A percentile compares a stretch with the other conserved stretches of the same genome.
These are phyloP conservation scores for Diospyros kaki DNA, from an alignment of 148 eudicot genomes.

Conservation along the genomic window DNA sequence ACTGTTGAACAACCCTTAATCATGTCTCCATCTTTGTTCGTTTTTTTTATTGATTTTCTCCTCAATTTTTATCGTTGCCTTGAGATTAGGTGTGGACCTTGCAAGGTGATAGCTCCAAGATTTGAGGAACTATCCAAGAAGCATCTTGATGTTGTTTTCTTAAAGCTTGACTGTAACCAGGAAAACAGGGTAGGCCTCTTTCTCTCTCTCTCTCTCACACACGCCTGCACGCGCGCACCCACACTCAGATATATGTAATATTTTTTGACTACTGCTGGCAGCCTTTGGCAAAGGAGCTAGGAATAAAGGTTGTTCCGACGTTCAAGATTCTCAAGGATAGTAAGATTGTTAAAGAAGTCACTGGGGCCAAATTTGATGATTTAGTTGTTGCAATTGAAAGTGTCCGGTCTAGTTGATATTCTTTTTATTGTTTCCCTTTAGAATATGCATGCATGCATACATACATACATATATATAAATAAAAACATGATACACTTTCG, in stretches of 20 bases:
- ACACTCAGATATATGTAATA: neutral
- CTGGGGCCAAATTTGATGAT: constrained; percentile 78
- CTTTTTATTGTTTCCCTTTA: constrained; percentile 1
- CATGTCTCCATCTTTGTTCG: neutral
- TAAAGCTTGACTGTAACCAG: constrained; percentile 90
- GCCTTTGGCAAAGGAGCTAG: constrained; percentile 88
- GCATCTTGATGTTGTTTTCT: constrained; percentile 58
- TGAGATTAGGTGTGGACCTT: constrained; percentile 80
- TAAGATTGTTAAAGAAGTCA: constrained; percentile 73
- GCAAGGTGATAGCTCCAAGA: constrained; percentile 91
- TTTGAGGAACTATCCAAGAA: constrained; percentile 61
- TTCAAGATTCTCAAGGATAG: constrained; percentile 83
- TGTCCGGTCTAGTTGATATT: constrained; percentile 42
- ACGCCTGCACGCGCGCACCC: neutral
- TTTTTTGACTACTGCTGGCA: constrained; percentile 27
- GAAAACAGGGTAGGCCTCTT: constrained; percentile 55
- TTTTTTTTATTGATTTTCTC: neutral
- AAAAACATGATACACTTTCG: neutral
- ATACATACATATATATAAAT: neutral
- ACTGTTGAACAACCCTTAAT: neutral
- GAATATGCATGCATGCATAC: neutral
- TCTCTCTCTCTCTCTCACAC: constrained; percentile 9
- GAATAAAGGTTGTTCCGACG: constrained; percentile 80
- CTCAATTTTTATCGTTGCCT: neutral
- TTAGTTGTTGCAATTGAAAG: constrained; percentile 65